Percentiles rank a stretch among this genome's conserved stretches.
Evolutionary conservation across 192 early-diverging fungal species (phyloP).

Genomic region (Backusella psychrophila): DNA sequence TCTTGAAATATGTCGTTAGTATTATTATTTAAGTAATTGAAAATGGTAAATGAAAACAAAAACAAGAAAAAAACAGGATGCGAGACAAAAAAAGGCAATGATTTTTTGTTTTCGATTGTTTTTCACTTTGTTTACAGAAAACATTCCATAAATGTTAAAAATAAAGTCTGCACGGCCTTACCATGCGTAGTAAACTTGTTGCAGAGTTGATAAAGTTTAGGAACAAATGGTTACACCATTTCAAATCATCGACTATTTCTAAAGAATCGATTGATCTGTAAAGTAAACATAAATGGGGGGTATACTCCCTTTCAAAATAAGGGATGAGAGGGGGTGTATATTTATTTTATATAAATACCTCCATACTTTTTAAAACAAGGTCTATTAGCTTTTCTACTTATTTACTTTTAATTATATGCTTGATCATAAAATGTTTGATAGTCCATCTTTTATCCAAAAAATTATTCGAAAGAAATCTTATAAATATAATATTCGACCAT

Average conservation of each 20-base stretch:
- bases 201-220: constrained; percentile 7
- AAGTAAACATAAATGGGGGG: not conserved
- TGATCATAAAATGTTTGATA: constrained; percentile 11
- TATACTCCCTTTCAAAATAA: not conserved
- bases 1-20: not conserved
- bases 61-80: not conserved
- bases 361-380: not conserved
- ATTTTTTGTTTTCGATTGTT: constrained; percentile 2
- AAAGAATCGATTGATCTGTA: not conserved
- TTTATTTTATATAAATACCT: not conserved
- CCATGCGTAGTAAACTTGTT: constrained; percentile 9
- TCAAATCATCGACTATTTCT: not conserved
- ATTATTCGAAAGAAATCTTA: constrained; percentile 7
- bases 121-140: constrained; percentile 6
- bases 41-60: not conserved
- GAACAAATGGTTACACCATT: not conserved
- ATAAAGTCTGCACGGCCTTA: constrained; percentile 15
- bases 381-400: not conserved
- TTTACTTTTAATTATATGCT: not conserved
- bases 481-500: not conserved
- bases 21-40: not conserved
- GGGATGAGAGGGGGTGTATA: not conserved
- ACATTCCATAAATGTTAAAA: constrained; percentile 11
- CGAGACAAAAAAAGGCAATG: not conserved
- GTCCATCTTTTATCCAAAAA: constrained; percentile 14